phyloP scores from a whole-genome alignment of 495 filamentous ascomycete genomes.

The Chaetomium fimeti region DNA sequence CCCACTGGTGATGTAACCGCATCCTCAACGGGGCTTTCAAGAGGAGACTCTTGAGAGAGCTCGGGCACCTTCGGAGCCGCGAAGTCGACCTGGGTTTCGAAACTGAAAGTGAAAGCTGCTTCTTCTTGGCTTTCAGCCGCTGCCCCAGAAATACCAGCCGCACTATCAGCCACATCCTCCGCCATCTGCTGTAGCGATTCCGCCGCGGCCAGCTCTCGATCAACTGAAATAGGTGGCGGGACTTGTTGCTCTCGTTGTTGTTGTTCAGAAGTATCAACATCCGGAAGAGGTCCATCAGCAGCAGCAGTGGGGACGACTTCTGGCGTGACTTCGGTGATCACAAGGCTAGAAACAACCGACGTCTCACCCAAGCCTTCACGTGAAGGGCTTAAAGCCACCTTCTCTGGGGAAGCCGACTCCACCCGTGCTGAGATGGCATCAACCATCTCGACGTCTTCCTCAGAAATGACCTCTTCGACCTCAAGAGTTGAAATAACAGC shows the following conservation, averaged over 20 bases:
- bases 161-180: background rate
- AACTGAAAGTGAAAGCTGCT: background rate
- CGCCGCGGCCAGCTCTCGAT: background rate
- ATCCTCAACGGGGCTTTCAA: background rate
- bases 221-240: background rate
- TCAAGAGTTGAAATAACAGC: background rate
- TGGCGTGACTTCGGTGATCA: constrained; percentile 3
- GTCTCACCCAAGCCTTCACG: background rate
- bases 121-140: background rate
- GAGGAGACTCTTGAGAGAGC: background rate
- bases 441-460: constrained; percentile 22
- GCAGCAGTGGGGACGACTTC: background rate
- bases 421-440: background rate
- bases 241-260: background rate
- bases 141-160: background rate
- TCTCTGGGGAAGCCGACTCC: background rate
- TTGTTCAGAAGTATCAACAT: background rate
- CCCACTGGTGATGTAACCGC: background rate
- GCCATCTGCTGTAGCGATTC: background rate
- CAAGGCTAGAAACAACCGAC: background rate
- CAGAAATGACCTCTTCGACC: background rate
- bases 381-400: background rate
- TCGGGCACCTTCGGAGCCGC: background rate
- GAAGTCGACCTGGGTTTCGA: background rate
- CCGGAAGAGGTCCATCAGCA: background rate